phyloP scores from a whole-genome alignment of 2,329 filamentous ascomycete genomes.

The Pseudocercospora cruenta region DNA sequence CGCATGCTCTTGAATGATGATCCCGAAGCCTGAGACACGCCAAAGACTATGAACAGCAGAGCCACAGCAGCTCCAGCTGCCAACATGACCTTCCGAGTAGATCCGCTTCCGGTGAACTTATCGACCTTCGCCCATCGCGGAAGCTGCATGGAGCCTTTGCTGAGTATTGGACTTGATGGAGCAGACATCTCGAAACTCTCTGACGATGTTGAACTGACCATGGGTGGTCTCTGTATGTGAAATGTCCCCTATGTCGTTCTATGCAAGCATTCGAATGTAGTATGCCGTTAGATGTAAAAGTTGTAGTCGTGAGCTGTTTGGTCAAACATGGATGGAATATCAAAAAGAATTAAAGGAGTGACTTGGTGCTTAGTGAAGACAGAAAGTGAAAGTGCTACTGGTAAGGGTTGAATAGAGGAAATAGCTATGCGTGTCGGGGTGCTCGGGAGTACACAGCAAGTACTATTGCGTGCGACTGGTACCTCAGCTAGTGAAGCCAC shows the following conservation, averaged over 20 bases:
- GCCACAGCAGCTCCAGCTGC: not conserved
- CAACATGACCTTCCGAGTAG: constrained; percentile 4
- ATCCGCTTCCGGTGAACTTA: not conserved
- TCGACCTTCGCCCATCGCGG: constrained; percentile 5
- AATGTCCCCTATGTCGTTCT: not conserved
- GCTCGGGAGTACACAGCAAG: not conserved
- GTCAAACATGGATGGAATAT: not conserved
- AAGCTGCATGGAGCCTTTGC: constrained; percentile 1
- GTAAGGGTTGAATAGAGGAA: not conserved
- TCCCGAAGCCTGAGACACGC: not conserved
- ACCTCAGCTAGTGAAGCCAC: not conserved
- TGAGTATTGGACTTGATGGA: not conserved
- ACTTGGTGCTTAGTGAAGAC: not conserved
- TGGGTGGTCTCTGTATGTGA: not conserved
- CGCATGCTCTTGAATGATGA: not conserved
- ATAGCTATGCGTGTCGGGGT: not conserved
- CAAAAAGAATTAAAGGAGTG: not conserved
- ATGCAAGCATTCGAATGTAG: not conserved
- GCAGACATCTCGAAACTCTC: not conserved
- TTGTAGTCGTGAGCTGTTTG: not conserved
- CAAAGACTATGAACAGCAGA: constrained; percentile 4
- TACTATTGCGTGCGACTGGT: not conserved
- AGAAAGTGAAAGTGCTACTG: not conserved
- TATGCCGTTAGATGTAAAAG: not conserved
- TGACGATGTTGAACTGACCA: not conserved